Percentiles rank a stretch among this genome's conserved stretches.
Evolutionary conservation across 768 basidiomycete genomes (phyloP).

Genomic region (Tulasnella sp.): DNA sequence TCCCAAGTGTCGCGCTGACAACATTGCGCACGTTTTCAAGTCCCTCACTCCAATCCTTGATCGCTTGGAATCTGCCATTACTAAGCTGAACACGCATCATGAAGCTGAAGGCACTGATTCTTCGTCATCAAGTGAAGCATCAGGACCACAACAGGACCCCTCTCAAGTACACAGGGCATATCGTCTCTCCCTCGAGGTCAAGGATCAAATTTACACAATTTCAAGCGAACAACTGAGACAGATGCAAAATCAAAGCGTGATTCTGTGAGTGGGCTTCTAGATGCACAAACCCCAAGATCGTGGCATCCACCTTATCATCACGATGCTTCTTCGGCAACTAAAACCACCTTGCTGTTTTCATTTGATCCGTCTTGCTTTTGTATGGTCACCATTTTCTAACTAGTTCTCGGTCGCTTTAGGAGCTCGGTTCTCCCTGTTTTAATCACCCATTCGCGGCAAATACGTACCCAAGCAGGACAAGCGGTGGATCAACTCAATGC

Average conservation of each 20-base stretch:
- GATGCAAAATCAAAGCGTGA: slow-evolving; percentile 47
- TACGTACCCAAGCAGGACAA: too few species aligned
- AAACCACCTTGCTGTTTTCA: not conserved
- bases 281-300: too few species aligned
- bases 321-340: not conserved
- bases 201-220: slow-evolving; percentile 48
- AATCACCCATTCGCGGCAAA: too few species aligned
- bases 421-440: too few species aligned
- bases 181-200: slow-evolving; percentile 49
- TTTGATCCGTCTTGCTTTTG: not conserved
- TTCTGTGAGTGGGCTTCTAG: slow-evolving; percentile 47
- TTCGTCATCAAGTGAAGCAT: not conserved
- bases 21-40: not conserved
- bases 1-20: slow-evolving; percentile 2
- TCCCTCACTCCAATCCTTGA: slow-evolving; percentile 64
- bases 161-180: slow-evolving; percentile 70
- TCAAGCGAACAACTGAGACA: slow-evolving; percentile 61
- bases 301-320: not conserved
- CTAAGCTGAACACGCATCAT: slow-evolving; percentile 22
- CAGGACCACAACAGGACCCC: slow-evolving; percentile 35
- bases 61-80: slow-evolving; percentile 48
- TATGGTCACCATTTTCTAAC: too few species aligned
- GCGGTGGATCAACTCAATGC: slow-evolving; percentile 46
- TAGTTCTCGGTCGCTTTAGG: too few species aligned
- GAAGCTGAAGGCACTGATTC: slow-evolving; percentile 7